Percentiles rank a stretch among this genome's conserved stretches.
Evolutionary conservation across 2,329 filamentous ascomycete genomes (phyloP).

Genomic region (Talaromyces marneffei): DNA sequence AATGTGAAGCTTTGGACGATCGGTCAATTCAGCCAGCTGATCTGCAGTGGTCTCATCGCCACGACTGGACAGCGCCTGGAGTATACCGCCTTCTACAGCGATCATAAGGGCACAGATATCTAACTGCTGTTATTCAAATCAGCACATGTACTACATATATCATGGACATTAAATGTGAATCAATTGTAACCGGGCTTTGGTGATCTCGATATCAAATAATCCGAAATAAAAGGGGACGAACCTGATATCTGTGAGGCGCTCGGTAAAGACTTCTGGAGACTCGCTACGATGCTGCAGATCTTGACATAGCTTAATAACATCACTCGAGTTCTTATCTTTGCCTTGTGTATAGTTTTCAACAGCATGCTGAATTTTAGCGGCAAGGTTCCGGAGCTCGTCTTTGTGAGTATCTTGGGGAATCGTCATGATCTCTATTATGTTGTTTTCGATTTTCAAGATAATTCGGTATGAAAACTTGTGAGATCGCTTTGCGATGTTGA

Average conservation of each 20-base stretch:
- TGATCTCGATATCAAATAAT: not conserved
- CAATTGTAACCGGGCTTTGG: not conserved
- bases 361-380: not conserved
- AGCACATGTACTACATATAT: too few relatives aligned
- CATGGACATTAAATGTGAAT: too few relatives aligned
- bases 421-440: not conserved
- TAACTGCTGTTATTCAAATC: not conserved
- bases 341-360: not conserved
- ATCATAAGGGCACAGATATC: not conserved
- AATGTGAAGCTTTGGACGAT: not conserved
- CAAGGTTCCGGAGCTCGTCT: not conserved
- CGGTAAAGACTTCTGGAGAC: not conserved
- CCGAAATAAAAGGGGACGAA: not conserved
- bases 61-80: not conserved
- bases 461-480: not conserved
- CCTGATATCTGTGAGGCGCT: not conserved
- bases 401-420: not conserved
- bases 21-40: not conserved
- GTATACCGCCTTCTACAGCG: not conserved
- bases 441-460: not conserved
- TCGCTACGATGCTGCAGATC: not conserved
- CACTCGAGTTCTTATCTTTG: not conserved
- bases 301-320: not conserved
- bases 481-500: not conserved
- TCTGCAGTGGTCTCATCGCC: not conserved